Percentiles rank a stretch among this genome's conserved stretches.
Conservation (phyloP, 2,329 filamentous ascomycete species). For the Cladosporium austrohemisphaericum region DNA sequence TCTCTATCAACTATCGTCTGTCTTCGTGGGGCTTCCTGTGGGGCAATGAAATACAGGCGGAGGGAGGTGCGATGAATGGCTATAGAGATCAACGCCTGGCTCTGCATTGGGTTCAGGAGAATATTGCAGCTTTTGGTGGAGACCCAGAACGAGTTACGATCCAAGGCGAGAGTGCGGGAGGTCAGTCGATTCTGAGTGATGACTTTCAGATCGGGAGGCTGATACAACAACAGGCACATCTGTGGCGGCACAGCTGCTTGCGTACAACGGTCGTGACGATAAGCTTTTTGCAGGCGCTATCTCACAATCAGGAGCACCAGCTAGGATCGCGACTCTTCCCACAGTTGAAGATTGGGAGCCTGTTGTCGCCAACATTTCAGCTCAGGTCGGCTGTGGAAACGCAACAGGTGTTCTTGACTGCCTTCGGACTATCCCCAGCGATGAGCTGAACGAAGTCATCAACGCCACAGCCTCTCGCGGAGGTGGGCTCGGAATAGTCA, state of each 20-base stretch:
- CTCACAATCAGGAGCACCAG: constrained; percentile 46
- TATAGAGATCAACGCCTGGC: constrained; percentile 18
- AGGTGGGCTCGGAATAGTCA: constrained; percentile 21
- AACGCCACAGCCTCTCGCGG: constrained; percentile 23
- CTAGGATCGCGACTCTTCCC: constrained; percentile 17
- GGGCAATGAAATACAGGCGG: constrained; percentile 30
- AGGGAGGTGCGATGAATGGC: constrained; percentile 15
- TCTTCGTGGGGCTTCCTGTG: constrained; percentile 29
- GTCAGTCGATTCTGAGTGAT: constrained; percentile 21
- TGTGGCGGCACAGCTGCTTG: constrained; percentile 50
- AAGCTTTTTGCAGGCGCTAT: constrained; percentile 53
- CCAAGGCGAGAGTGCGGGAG: constrained; percentile 62
- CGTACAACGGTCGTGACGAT: constrained; percentile 54
- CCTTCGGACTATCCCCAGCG: constrained; percentile 22
- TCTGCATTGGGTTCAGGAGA: constrained; percentile 39
- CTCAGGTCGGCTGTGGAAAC: constrained; percentile 21
- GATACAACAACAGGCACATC: constrained; percentile 31
- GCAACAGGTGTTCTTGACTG: constrained; percentile 35
- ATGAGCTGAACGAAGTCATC: constrained; percentile 24
- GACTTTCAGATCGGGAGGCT: constrained; percentile 25
- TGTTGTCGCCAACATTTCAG: constrained; percentile 27
- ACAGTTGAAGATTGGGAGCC: constrained; percentile 24
- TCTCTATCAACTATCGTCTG: constrained; percentile 61
- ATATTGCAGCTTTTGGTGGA: constrained; percentile 57
- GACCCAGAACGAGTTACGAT: constrained; percentile 75